phyloP scores from a whole-genome alignment of 768 basidiomycete genomes.

The Suillus occidentalis region DNA sequence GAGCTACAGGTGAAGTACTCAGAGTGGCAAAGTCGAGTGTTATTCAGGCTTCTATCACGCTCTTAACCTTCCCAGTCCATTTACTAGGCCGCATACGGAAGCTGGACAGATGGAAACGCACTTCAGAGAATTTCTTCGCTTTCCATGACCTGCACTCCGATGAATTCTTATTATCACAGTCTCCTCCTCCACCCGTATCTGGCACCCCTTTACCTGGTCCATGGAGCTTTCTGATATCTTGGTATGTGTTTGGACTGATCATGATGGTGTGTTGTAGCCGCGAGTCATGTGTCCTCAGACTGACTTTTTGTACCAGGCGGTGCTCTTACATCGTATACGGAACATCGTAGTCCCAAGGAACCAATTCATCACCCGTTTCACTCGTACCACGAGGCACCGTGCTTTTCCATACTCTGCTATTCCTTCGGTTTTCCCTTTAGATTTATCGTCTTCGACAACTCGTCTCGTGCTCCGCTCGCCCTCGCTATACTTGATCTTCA shows the following conservation, averaged over 20 bases:
- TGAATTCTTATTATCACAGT: slow-evolving; percentile 6
- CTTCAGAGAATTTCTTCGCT: slow-evolving; percentile 11
- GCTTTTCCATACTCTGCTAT: slow-evolving; percentile 28
- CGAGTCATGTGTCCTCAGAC: neutral
- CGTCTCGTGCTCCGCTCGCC: slow-evolving; percentile 62
- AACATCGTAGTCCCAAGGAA: slow-evolving; percentile 69
- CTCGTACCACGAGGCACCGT: slow-evolving; percentile 28
- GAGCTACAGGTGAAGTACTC: neutral
- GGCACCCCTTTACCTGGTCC: slow-evolving; percentile 50
- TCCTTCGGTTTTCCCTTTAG: slow-evolving; percentile 56
- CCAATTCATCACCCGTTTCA: slow-evolving; percentile 12
- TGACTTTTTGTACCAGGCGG: slow-evolving; percentile 41
- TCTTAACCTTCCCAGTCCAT: slow-evolving; percentile 43
- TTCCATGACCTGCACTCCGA: slow-evolving; percentile 10
- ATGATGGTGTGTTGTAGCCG: slow-evolving; percentile 49
- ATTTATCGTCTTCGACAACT: slow-evolving; percentile 59
- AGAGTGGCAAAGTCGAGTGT: neutral
- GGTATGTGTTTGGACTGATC: slow-evolving; percentile 67
- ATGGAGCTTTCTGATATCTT: slow-evolving; percentile 72
- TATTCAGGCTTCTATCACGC: slow-evolving; percentile 11
- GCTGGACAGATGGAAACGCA: slow-evolving; percentile 35
- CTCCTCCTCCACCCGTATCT: slow-evolving; percentile 13
- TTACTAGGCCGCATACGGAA: slow-evolving; percentile 40
- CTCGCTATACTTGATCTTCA: slow-evolving; percentile 59
- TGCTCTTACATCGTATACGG: slow-evolving; percentile 74